Evolutionary conservation across 805 yeast genomes (phyloP), one percentile per base, ranked within the genome.

Genomic region (Starmerella lactis-condensi): DNA sequence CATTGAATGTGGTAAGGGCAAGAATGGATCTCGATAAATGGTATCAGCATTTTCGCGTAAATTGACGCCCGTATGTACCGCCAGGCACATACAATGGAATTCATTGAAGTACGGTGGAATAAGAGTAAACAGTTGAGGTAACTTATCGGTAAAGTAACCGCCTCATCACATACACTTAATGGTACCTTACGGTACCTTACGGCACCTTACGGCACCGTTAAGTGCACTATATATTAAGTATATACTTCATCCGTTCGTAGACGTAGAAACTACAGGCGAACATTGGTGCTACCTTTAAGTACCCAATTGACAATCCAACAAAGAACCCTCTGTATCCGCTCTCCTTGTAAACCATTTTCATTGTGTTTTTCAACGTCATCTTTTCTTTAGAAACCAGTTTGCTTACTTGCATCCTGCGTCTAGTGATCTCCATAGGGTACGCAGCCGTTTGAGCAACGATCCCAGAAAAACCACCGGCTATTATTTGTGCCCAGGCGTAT

Each of bases 391-490:
- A 65, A 5, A 63, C 59, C 4, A 74, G 76, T 9, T 85, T 91
- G 22, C 92, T 83, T 16, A 89, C 98, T 57, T 89, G 99, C 78
- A 89, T 72, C 45, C 96, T 64, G 52, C 99, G 66, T 49, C 98
- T 64, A 15, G 89, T 69, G 24, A 89, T 93, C 56, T 89, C 99
- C 43, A 89, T 75, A 2, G 98, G 98, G 49, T 89, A 89, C 4
- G 93, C 85, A 1, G 96, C 91, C 1, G 95, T 81, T 53, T 89
- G 98, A 2, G 96, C 79, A 22, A 71, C 64, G 74, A 85, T 68
- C 9, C 98, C 98, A 1, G 95, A 92, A n/a, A 77, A 45, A 1
- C 96, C 98, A 34, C 98, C 98, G 5, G 96, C 93, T 4, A 69
- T 48, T 28, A 89, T 61, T 57, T 89, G 95, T 2, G 96, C 96